These are phyloP conservation scores for Termitomyces heimii DNA, from an alignment of 768 basidiomycete genomes.

Conservation along the genomic window DNA sequence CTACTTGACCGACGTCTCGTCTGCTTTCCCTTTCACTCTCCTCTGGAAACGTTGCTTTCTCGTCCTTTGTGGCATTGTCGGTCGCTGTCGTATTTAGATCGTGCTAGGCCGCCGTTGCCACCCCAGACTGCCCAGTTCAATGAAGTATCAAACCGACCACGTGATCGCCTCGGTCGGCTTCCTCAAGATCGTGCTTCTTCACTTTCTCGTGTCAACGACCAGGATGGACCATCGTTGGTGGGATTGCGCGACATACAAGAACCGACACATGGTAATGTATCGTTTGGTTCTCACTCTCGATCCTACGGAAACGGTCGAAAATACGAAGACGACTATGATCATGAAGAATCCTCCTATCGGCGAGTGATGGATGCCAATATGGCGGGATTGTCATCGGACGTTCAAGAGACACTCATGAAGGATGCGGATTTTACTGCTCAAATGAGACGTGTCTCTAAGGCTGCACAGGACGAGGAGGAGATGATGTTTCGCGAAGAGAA, in stretches of 20 bases:
- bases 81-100: conserved; percentile 22
- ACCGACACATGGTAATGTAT: neutral
- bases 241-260: neutral
- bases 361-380: neutral
- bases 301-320: neutral
- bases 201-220: neutral
- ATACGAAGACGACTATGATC: neutral
- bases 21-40: conserved; percentile 11
- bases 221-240: neutral
- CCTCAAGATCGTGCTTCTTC: conserved; percentile 2
- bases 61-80: neutral
- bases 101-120: conserved; percentile 36
- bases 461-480: neutral
- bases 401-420: neutral
- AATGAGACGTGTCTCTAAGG: neutral
- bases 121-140: conserved; percentile 36
- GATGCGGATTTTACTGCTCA: neutral
- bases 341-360: neutral
- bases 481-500: neutral
- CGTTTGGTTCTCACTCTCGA: neutral
- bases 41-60: neutral
- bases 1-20: conserved; percentile 15
- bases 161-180: neutral
- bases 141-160: conserved; percentile 14
- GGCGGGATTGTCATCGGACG: neutral